phyloP scores from a whole-genome alignment of 192 early-diverging fungal genomes.

The Coemansia sp. region DNA sequence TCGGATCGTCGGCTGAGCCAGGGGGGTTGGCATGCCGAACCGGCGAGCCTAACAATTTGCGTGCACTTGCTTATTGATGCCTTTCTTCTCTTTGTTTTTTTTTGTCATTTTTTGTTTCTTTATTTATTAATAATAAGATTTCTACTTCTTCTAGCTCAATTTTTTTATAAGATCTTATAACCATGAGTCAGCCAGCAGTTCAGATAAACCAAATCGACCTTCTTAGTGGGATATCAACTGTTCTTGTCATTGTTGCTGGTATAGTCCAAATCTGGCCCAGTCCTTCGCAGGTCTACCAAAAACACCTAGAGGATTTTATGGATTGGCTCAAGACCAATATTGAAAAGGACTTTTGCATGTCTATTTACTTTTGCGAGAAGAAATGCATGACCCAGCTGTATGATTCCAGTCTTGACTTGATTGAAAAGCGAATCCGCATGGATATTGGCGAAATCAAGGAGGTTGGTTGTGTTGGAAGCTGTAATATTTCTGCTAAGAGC shows the following conservation, averaged over 20 bases:
- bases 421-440: constrained; percentile 15
- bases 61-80: too few species aligned
- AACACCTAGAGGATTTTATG: constrained; percentile 7
- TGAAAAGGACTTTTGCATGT: constrained; percentile 26
- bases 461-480: constrained; percentile 9
- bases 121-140: too few species aligned
- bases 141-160: too few species aligned
- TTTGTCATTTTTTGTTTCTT: too few species aligned
- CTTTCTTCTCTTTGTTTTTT: too few species aligned
- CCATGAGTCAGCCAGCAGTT: too few species aligned
- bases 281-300: constrained; percentile 9
- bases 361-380: constrained; percentile 15
- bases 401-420: constrained; percentile 10
- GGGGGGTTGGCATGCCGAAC: too few species aligned
- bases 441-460: constrained; percentile 11
- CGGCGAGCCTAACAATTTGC: too few species aligned
- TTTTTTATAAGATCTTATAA: too few species aligned
- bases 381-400: constrained; percentile 24
- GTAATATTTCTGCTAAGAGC: constrained; percentile 10
- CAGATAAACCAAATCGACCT: constrained; percentile 30
- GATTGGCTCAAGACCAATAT: constrained; percentile 20
- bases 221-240: constrained; percentile 15
- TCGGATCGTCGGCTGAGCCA: too few species aligned
- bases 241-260: constrained; percentile 7
- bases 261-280: constrained; percentile 26